Percentiles rank a stretch among this genome's conserved stretches.
These are phyloP conservation scores for Coemansia guatemalensis DNA, from an alignment of 192 early-diverging fungal species.

Conservation along the genomic window DNA sequence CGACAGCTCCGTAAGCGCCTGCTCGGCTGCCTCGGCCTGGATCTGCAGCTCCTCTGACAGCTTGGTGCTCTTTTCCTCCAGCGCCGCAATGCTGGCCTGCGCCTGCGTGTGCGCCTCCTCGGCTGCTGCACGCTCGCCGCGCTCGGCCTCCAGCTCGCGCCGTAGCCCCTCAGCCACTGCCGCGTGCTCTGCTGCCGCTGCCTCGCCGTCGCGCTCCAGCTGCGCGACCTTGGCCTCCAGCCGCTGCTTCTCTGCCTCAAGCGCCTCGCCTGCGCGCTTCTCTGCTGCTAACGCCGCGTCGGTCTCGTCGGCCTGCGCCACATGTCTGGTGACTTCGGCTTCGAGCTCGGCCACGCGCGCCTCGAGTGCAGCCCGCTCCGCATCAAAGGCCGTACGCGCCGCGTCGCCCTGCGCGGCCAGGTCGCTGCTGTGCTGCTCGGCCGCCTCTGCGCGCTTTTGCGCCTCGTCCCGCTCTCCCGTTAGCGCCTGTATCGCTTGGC, in stretches of 20 bases:
- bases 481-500: slow-evolving; percentile 14
- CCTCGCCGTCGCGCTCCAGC: slow-evolving; percentile 9
- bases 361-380: slow-evolving; percentile 17
- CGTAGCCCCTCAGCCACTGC: slow-evolving; percentile 10
- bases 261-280: slow-evolving; percentile 9
- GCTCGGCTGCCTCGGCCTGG: slow-evolving; percentile 43
- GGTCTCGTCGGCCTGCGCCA: slow-evolving; percentile 6
- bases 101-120: slow-evolving; percentile 17
- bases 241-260: slow-evolving; percentile 9
- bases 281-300: slow-evolving; percentile 11
- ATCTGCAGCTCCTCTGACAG: slow-evolving; percentile 47
- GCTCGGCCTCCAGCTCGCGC: slow-evolving; percentile 19
- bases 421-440: slow-evolving; percentile 9
- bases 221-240: slow-evolving; percentile 11
- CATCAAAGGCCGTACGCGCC: slow-evolving; percentile 6
- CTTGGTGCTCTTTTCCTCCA: slow-evolving; percentile 27
- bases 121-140: slow-evolving; percentile 9
- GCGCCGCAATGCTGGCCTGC: slow-evolving; percentile 13
- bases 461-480: not conserved
- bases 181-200: slow-evolving; percentile 3
- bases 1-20: slow-evolving; percentile 46
- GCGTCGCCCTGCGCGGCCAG: slow-evolving; percentile 15
- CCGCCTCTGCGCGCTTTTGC: slow-evolving; percentile 11
- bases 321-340: slow-evolving; percentile 3
- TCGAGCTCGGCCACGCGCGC: slow-evolving; percentile 9